Percentiles rank a stretch among this genome's conserved stretches.
Evolutionary conservation across 768 basidiomycete species (phyloP).

Genomic region (Nidularia sp.): DNA sequence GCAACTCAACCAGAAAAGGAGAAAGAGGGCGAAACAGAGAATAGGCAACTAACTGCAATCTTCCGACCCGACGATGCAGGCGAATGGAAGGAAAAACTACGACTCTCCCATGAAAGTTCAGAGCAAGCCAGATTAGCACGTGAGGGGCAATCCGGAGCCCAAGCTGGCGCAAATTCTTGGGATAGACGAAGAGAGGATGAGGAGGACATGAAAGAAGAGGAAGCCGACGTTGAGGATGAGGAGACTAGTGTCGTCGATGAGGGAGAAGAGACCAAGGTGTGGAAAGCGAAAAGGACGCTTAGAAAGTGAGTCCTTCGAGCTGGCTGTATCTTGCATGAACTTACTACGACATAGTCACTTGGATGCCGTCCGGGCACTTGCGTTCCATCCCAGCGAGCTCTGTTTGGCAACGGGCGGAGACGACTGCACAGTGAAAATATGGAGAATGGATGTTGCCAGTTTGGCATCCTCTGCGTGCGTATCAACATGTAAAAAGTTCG

Average conservation of each 20-base stretch:
- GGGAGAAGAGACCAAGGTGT: slow-evolving; percentile 67
- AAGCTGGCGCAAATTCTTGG: slow-evolving; percentile 40
- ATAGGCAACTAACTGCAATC: slow-evolving; percentile 68
- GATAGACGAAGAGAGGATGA: slow-evolving; percentile 53
- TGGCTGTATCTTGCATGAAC: slow-evolving; percentile 8
- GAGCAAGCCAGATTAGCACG: slow-evolving; percentile 45
- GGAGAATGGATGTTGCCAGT: slow-evolving; percentile 80
- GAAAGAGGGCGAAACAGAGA: slow-evolving; percentile 43
- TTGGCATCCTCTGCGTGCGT: slow-evolving; percentile 78
- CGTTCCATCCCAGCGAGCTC: slow-evolving; percentile 84
- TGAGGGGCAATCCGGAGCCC: slow-evolving; percentile 26
- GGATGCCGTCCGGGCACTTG: slow-evolving; percentile 86
- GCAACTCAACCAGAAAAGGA: slow-evolving; percentile 32
- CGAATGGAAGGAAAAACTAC: slow-evolving; percentile 82
- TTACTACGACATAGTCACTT: slow-evolving; percentile 61
- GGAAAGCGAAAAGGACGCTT: slow-evolving; percentile 84
- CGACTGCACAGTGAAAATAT: slow-evolving; percentile 94
- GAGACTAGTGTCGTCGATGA: slow-evolving; percentile 63
- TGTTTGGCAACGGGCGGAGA: slow-evolving; percentile 92
- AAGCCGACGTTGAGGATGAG: slow-evolving; percentile 62
- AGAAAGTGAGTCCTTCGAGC: slow-evolving; percentile 66
- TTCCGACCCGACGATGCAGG: slow-evolving; percentile 83
- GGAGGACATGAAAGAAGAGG: slow-evolving; percentile 69
- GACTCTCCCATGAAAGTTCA: slow-evolving; percentile 58
- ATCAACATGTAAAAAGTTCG: not conserved